Percentiles rank a stretch among this genome's conserved stretches.
phyloP scores from a whole-genome alignment of 495 filamentous ascomycete species.

The Talaromyces wortmannii region DNA sequence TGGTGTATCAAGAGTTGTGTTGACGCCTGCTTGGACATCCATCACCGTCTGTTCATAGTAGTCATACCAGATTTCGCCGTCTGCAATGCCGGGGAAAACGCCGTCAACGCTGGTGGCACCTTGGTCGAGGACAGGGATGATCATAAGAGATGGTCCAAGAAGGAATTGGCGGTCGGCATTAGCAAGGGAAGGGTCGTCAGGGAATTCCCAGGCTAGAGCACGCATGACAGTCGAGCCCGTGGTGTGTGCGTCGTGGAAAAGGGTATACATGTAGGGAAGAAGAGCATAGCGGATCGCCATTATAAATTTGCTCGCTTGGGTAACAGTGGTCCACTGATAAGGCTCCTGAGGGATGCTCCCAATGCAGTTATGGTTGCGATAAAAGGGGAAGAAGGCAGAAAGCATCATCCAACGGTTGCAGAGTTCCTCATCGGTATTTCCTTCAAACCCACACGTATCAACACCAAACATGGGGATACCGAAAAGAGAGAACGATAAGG shows the following conservation, averaged over 20 bases:
- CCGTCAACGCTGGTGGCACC: slow-evolving; percentile 61
- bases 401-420: slow-evolving; percentile 87
- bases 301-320: slow-evolving; percentile 55
- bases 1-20: slow-evolving; percentile 67
- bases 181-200: slow-evolving; percentile 64
- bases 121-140: slow-evolving; percentile 65
- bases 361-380: slow-evolving; percentile 72
- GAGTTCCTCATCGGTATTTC: slow-evolving; percentile 66
- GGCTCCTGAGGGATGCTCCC: slow-evolving; percentile 57
- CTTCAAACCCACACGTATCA: slow-evolving; percentile 75
- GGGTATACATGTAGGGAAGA: slow-evolving; percentile 77
- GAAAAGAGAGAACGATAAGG: slow-evolving; percentile 71
- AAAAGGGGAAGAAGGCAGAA: slow-evolving; percentile 82
- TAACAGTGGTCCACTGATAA: slow-evolving; percentile 66
- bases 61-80: slow-evolving; percentile 70
- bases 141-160: slow-evolving; percentile 62
- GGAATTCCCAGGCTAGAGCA: slow-evolving; percentile 79
- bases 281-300: slow-evolving; percentile 71
- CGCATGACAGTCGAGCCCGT: slow-evolving; percentile 72
- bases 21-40: slow-evolving; percentile 48
- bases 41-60: slow-evolving; percentile 64
- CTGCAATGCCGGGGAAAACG: slow-evolving; percentile 66
- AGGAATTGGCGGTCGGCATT: slow-evolving; percentile 69
- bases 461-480: slow-evolving; percentile 86
- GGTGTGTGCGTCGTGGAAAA: slow-evolving; percentile 62